Evolutionary conservation across 495 filamentous ascomycete species (phyloP).

Genomic region (Apodospora peruviana): DNA sequence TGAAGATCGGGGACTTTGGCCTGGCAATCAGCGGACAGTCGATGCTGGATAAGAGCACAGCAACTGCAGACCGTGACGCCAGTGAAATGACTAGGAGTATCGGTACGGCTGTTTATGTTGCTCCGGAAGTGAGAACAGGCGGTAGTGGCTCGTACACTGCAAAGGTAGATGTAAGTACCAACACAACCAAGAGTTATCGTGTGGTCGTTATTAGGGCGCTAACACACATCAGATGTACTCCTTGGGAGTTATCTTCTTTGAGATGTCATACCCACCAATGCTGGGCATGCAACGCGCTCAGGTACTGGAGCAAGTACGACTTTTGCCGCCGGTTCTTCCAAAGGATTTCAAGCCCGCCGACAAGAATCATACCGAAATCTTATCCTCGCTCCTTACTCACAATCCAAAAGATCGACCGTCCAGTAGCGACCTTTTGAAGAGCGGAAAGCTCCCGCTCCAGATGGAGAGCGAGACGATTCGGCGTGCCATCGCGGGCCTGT

Average conservation of each 20-base stretch:
- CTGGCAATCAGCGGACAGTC: conserved; percentile 86
- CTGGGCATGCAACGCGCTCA: conserved; percentile 85
- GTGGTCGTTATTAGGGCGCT: background rate
- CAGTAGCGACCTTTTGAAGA: conserved; percentile 77
- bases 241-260: conserved; percentile 93
- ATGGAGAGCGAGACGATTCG: conserved; percentile 89
- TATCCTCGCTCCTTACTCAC: conserved; percentile 75
- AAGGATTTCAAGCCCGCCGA: conserved; percentile 68
- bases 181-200: background rate
- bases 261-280: conserved; percentile 83
- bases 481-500: conserved; percentile 70
- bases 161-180: conserved; percentile 75
- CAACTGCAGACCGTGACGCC: conserved; percentile 45
- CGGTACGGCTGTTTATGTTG: conserved; percentile 92
- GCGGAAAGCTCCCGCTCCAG: conserved; percentile 81
- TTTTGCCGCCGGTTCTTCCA: conserved; percentile 63
- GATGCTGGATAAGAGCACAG: conserved; percentile 56
- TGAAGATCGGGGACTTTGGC: conserved; percentile 95
- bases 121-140: conserved; percentile 77
- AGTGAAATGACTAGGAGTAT: conserved; percentile 72
- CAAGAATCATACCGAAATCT: conserved; percentile 65
- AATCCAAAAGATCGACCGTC: conserved; percentile 75
- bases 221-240: conserved; percentile 75
- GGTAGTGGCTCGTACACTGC: conserved; percentile 74
- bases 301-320: conserved; percentile 64